These are phyloP conservation scores for Tritrichomonas foetus DNA, from an alignment of 208 protist species.

Conservation along the genomic window DNA sequence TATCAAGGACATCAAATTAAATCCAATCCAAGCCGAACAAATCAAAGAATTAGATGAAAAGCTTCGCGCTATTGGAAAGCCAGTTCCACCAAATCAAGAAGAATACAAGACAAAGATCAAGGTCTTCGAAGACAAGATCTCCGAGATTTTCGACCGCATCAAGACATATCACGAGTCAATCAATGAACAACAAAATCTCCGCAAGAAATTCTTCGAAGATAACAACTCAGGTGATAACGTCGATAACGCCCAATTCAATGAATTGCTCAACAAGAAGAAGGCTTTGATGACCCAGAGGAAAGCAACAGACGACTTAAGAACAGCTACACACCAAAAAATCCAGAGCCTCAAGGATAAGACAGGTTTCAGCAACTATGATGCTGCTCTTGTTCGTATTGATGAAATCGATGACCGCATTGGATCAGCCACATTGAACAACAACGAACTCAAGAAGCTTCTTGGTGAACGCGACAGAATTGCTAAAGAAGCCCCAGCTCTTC, in stretches of 20 bases:
- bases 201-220: neutral
- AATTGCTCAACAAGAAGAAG: neutral
- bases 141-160: neutral
- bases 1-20: neutral
- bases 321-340: neutral
- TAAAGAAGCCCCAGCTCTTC: neutral
- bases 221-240: too few species aligned
- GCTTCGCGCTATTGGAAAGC: neutral
- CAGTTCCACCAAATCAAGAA: neutral
- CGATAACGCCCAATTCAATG: neutral
- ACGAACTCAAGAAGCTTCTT: neutral
- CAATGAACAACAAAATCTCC: neutral
- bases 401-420: neutral
- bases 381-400: neutral
- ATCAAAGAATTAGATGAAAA: neutral
- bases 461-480: neutral
- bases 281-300: neutral
- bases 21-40: neutral
- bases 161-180: neutral
- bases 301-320: neutral
- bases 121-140: neutral
- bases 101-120: neutral
- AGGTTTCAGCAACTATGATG: neutral
- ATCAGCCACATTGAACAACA: neutral
- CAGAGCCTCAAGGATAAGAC: neutral